A percentile compares a stretch with the other conserved stretches of the same genome.
These are phyloP conservation scores for Geotrichum fermentans DNA, from an alignment of 1,139 yeast genomes.

Conservation along the genomic window DNA sequence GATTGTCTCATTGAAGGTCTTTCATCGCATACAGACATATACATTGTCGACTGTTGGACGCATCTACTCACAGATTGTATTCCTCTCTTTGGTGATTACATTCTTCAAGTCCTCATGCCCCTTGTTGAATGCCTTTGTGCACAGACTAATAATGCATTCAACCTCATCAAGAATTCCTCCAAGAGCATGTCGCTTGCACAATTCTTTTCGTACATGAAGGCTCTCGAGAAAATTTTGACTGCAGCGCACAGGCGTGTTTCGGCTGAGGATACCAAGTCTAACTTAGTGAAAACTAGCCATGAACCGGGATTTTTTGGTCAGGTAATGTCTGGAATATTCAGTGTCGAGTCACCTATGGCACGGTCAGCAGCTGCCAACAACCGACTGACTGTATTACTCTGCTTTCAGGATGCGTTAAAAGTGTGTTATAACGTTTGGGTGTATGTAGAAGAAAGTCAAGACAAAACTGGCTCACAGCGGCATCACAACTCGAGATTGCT, in stretches of 20 bases:
- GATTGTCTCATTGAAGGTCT: constrained; percentile 42
- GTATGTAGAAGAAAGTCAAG: constrained; percentile 55
- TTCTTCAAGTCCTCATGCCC: constrained; percentile 49
- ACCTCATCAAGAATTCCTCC: constrained; percentile 27
- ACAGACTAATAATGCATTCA: constrained; percentile 43
- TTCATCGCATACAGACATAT: constrained; percentile 34
- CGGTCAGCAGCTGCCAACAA: constrained; percentile 51
- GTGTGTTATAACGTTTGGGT: constrained; percentile 63
- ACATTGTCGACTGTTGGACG: constrained; percentile 48
- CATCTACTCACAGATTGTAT: constrained; percentile 44
- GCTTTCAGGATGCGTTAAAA: constrained; percentile 58
- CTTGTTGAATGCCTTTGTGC: constrained; percentile 49
- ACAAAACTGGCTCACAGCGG: constrained; percentile 43
- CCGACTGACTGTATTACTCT: constrained; percentile 51
- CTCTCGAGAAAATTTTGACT: constrained; percentile 58
- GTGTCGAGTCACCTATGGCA: constrained; percentile 64
- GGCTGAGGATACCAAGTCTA: constrained; percentile 32
- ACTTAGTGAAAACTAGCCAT: constrained; percentile 25
- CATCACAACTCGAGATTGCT: constrained; percentile 60
- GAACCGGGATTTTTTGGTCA: constrained; percentile 63
- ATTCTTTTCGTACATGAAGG: constrained; percentile 53
- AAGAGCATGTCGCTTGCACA: constrained; percentile 23
- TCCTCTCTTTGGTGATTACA: constrained; percentile 47
- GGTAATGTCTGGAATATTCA: constrained; percentile 83
- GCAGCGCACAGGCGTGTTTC: constrained; percentile 54